Evolutionary conservation across 1,139 yeast genomes (phyloP).

Genomic region (Pichia sp.): DNA sequence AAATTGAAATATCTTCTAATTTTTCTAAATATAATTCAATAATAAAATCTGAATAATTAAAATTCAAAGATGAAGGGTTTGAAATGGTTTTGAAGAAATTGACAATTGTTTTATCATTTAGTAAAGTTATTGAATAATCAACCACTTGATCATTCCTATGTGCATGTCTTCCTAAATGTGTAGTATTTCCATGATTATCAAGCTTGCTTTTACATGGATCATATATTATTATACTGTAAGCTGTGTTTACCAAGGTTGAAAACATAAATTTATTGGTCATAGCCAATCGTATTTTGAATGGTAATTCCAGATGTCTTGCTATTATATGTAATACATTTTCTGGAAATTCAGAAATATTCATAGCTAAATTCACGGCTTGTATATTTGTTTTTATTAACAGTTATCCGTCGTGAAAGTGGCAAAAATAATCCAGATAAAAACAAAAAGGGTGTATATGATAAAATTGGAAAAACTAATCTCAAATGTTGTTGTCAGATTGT

Average conservation of each 20-base stretch:
- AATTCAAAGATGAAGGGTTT: slow-evolving; percentile 17
- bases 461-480: no score
- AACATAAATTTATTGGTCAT: slow-evolving; percentile 20
- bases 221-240: slow-evolving; percentile 20
- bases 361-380: not conserved
- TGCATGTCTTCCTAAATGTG: not conserved
- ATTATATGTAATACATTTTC: slow-evolving; percentile 24
- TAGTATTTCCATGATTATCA: not conserved
- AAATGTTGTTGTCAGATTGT: no score
- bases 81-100: slow-evolving; percentile 18
- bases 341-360: slow-evolving; percentile 24
- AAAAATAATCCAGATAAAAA: no score
- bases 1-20: slow-evolving; percentile 10
- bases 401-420: no score
- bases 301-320: slow-evolving; percentile 16
- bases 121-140: slow-evolving; percentile 16
- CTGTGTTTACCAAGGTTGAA: slow-evolving; percentile 17
- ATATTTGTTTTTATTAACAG: no score
- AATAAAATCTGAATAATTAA: slow-evolving; percentile 22
- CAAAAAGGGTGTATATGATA: no score
- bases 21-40: slow-evolving; percentile 23
- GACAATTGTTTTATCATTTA: slow-evolving; percentile 13
- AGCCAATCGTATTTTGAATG: slow-evolving; percentile 20
- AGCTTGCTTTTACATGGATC: slow-evolving; percentile 9
- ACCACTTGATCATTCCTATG: slow-evolving; percentile 2